Base-by-base conservation (phyloP, 345 rosid genomes). In the Hibiscus mutabilis region DNA sequence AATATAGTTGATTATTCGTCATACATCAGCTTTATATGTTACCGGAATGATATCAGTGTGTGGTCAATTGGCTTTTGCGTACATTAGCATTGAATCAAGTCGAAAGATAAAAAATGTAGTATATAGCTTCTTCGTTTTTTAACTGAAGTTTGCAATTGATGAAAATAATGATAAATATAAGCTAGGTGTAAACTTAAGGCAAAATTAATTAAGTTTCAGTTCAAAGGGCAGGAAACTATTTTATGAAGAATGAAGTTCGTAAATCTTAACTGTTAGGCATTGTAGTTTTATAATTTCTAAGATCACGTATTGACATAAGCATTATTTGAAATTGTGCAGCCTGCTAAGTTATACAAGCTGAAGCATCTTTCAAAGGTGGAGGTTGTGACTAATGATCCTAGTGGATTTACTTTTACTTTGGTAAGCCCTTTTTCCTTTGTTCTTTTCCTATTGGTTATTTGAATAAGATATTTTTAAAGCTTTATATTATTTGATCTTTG, bases 341-440 rank as follows among this genome's bases (percentile, higher is more conserved):
- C 97, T 68, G 97, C 97, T 25, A 95, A 95, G 84, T 56, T 92
- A 72, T 95, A 95, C 82, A 92, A 92, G 80, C 88, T 95, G 72
- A 95, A 90, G 89, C 97, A 92, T 89, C 97, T 95, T 63, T 78
- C 97, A 10, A 90, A 92, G 77, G 86, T 95, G 79, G 99, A 95
- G 87, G 99, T 95, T 82, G 79, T 90, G 78, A 79, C 91, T 62
- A 92, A 88, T 82, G 99, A 95, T 77, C 97, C 97, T 56, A 95
- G 97, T 81, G 99, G 97, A 68, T 95, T 97, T 78, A 89, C 97
- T 59, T 92, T 95, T 79, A 90, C 91, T 67, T 79, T 95, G 92
- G 97, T 92, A 90, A 82, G 79, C 62, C 71, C 31, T 37, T 31
- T 31, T 56, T 69, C 8, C 21, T 63, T 21, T 19, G 3, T 31